Evolutionary conservation across 2,329 filamentous ascomycete genomes (phyloP), one percentile per base, ranked within the genome.

Genomic region (Sarocladium oryzae): DNA sequence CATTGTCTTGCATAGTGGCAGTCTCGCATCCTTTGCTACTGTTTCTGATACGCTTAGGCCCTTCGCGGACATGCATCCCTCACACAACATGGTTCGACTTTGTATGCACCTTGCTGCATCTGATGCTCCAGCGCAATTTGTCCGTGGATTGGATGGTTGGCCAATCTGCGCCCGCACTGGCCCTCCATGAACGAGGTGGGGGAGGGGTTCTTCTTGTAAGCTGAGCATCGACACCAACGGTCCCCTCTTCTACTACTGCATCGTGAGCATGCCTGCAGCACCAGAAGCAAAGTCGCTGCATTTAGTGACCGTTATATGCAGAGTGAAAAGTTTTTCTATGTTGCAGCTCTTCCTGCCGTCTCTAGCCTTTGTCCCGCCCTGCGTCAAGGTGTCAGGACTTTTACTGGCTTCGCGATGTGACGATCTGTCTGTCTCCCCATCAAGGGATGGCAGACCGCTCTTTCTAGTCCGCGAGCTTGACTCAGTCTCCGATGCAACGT

Each of bases 21-120:
- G 43, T 33, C 43, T 48, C 21, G 43, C 43, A 48, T 48, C 21
- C 40, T 21, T 33, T 20, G 28, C 40, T 21, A 23, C 43, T 32
- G 43, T 48, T 33, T 48, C 43, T 48, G 43, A 48, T 48, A 48
- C 43, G 43, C 33, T 30, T 20, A 48, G 28, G 43, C 16, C 43
- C 4, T 32, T 33, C 26, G n/a, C 15, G 43, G n/a, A n/a, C 16
- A 48, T 48, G 26, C 43, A 48, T 20, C 20, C 33, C 21, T 15
- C 26, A 32, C 26, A 33, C 43, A 20, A 20, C 10, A 48, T 48
- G 43, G 43, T 33, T 26, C 26, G 43, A 32, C n/a, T 5, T 33
- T 33, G 24, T 26, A 48, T 48, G 43, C 43, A 33, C 24, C 26
- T 32, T 18, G 26, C 43, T 48, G 43, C 28, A 48, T 20, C 13